phyloP scores from a whole-genome alignment of 805 yeast genomes.

The Lipomyces japonicus region DNA sequence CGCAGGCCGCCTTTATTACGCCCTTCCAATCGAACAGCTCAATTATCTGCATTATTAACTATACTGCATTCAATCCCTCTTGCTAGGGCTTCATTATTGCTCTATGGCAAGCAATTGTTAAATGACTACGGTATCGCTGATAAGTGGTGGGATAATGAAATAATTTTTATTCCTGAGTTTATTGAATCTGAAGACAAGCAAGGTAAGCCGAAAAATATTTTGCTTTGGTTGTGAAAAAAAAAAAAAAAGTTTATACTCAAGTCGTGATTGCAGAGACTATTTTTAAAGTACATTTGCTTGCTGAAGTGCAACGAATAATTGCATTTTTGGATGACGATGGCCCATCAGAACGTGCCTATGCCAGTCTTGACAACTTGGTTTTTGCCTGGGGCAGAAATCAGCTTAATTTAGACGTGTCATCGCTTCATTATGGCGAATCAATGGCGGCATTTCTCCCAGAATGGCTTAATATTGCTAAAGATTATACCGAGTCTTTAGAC shows the following conservation, averaged over 20 bases:
- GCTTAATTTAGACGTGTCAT: constrained; percentile 4
- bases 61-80: constrained; percentile 36
- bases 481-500: constrained; percentile 3
- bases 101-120: constrained; percentile 28
- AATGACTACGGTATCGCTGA: constrained; percentile 33
- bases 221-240: too few species aligned
- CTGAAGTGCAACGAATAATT: constrained; percentile 34
- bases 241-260: too few species aligned
- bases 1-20: constrained; percentile 13
- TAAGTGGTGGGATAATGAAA: constrained; percentile 32
- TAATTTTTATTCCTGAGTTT: constrained; percentile 23
- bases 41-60: constrained; percentile 32
- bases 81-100: constrained; percentile 33
- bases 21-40: constrained; percentile 5
- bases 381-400: constrained; percentile 1
- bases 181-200: neutral
- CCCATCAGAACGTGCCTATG: constrained; percentile 30
- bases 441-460: constrained; percentile 3
- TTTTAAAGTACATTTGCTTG: constrained; percentile 21
- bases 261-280: constrained; percentile 1
- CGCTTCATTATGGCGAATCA: constrained; percentile 6
- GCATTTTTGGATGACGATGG: constrained; percentile 34
- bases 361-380: constrained; percentile 20
- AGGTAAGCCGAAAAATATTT: neutral
- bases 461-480: constrained; percentile 8